Evolutionary conservation across 306 rosid species (phyloP).

Genomic region (Medicago lupulina): DNA sequence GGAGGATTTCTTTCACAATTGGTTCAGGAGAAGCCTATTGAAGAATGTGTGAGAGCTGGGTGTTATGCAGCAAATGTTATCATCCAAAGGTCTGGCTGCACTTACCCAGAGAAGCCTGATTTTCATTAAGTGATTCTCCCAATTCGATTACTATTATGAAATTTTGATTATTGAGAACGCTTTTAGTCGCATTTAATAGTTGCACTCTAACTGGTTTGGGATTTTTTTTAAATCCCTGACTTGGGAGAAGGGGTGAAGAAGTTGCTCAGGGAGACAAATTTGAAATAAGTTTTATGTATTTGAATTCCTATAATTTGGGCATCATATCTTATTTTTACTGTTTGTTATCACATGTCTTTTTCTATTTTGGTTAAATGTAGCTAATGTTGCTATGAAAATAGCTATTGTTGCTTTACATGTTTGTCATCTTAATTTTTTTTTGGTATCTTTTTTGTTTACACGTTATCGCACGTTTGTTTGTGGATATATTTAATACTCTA

Average conservation of each 20-base stretch:
- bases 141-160: not conserved
- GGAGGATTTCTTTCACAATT: conserved; percentile 93
- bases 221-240: conserved; percentile 11
- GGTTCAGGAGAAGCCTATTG: conserved; percentile 75
- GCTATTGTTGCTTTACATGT: not conserved
- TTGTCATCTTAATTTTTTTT: not conserved
- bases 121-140: conserved; percentile 49
- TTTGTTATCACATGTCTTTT: not conserved
- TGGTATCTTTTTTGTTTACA: not conserved
- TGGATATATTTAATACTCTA: not conserved
- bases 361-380: conserved; percentile 10
- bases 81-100: conserved; percentile 95
- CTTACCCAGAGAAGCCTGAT: conserved; percentile 91
- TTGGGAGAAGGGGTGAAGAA: conserved; percentile 24
- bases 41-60: conserved; percentile 85
- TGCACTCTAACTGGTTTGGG: conserved; percentile 39
- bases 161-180: conserved; percentile 39
- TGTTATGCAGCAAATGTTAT: conserved; percentile 86
- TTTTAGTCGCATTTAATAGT: conserved; percentile 28
- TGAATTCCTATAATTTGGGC: conserved; percentile 22
- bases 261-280: conserved; percentile 26
- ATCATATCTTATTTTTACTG: conserved; percentile 20
- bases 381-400: not conserved
- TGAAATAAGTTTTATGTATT: conserved; percentile 30
- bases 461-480: not conserved